phyloP scores from a whole-genome alignment of 208 protist species.

The Crithidia acanthocephali region DNA sequence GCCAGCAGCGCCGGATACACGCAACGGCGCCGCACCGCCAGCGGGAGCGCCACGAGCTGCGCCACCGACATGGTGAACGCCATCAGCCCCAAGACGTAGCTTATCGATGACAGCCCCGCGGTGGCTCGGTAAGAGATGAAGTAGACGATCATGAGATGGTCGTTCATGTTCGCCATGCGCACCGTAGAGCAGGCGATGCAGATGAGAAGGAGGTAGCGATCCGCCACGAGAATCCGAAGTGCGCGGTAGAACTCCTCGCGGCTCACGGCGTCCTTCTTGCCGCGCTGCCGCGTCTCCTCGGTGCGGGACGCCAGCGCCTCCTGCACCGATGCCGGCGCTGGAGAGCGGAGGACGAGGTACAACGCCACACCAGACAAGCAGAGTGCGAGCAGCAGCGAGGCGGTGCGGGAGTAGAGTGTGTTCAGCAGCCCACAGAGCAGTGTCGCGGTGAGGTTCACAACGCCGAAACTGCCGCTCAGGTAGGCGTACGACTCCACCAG shows the following conservation, averaged over 20 bases:
- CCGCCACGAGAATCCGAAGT: conserved; percentile 6
- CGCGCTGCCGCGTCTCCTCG: conserved; percentile 1
- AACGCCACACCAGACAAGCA: conserved; percentile 10
- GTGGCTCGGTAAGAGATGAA: conserved; percentile 45
- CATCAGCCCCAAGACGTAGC: conserved; percentile 35
- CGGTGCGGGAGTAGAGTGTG: conserved; percentile 23
- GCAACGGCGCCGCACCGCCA: conserved; percentile 32
- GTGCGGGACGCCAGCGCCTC: not conserved
- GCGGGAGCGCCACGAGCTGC: conserved; percentile 40
- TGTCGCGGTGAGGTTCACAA: conserved; percentile 35
- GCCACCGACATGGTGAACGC: conserved; percentile 30
- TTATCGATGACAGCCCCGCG: conserved; percentile 39
- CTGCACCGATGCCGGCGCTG: conserved; percentile 7
- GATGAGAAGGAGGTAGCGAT: conserved; percentile 16
- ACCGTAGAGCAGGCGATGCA: conserved; percentile 30
- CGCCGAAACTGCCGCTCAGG: conserved; percentile 41
- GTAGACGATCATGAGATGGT: conserved; percentile 51
- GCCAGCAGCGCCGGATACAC: conserved; percentile 36
- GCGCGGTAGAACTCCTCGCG: conserved; percentile 15
- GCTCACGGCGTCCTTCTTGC: conserved; percentile 8
- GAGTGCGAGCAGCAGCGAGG: conserved; percentile 33
- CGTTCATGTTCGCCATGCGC: conserved; percentile 48
- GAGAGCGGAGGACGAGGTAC: conserved; percentile 14
- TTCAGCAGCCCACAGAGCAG: conserved; percentile 45
- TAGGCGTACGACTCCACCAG: conserved; percentile 43